These are phyloP conservation scores for Colletotrichum tropicale DNA, from an alignment of 2,329 filamentous ascomycete species.

Conservation along the genomic window DNA sequence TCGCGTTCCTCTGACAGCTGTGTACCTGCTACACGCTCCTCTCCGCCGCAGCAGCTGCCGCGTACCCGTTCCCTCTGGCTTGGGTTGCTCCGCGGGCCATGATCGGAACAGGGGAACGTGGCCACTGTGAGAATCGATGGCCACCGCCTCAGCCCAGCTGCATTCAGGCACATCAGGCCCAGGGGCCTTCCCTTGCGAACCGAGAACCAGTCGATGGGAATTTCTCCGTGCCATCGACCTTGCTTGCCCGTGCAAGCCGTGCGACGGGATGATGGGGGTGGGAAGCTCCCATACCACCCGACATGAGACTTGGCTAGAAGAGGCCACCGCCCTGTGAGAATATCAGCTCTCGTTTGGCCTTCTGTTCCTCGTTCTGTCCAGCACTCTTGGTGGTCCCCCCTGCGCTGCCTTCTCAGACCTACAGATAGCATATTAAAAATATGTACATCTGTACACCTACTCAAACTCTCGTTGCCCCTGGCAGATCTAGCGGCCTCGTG, in stretches of 20 bases:
- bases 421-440: neutral
- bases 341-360: neutral
- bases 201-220: neutral
- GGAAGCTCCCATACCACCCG: neutral
- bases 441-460: neutral
- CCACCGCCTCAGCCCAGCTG: neutral
- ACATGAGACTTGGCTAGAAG: neutral
- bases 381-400: neutral
- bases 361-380: neutral
- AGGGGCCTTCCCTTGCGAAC: neutral
- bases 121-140: conserved; percentile 7
- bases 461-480: neutral
- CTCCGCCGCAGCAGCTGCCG: neutral
- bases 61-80: conserved; percentile 7
- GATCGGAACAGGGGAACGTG: conserved; percentile 5
- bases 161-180: neutral
- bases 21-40: neutral
- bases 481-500: conserved; percentile 5
- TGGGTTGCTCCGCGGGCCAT: neutral
- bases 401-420: neutral
- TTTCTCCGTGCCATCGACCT: neutral
- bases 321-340: neutral
- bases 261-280: neutral
- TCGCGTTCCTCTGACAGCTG: neutral
- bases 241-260: neutral